phyloP scores from a whole-genome alignment of 2,329 filamentous ascomycete genomes.

The Trichocomaceae sp. region DNA sequence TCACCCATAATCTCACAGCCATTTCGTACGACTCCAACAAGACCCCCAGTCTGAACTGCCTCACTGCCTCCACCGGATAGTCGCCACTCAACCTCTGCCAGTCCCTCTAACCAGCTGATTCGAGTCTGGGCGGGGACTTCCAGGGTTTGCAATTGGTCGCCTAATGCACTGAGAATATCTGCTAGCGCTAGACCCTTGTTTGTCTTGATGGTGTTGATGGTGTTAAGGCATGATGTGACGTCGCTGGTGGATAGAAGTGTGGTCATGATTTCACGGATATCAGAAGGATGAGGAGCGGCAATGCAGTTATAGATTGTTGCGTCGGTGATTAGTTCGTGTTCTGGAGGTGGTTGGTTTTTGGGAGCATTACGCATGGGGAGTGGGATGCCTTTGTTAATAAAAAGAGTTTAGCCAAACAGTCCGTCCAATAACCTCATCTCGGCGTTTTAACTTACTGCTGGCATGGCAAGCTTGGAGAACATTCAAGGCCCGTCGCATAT shows the following conservation, averaged over 20 bases:
- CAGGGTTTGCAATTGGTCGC: slow-evolving; percentile 73
- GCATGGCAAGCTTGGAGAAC: slow-evolving; percentile 95
- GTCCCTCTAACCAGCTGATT: slow-evolving; percentile 82
- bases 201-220: slow-evolving; percentile 80
- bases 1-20: slow-evolving; percentile 69
- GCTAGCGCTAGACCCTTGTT: slow-evolving; percentile 82
- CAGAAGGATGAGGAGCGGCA: slow-evolving; percentile 83
- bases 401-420: slow-evolving; percentile 4
- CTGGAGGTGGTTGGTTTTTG: slow-evolving; percentile 51
- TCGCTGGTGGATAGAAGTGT: slow-evolving; percentile 79
- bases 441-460: slow-evolving; percentile 57
- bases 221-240: slow-evolving; percentile 80
- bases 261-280: slow-evolving; percentile 75
- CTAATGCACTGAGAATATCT: slow-evolving; percentile 81
- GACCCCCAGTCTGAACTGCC: slow-evolving; percentile 80
- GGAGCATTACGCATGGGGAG: slow-evolving; percentile 55
- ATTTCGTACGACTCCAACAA: slow-evolving; percentile 80
- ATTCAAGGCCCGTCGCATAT: slow-evolving; percentile 92
- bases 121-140: slow-evolving; percentile 82
- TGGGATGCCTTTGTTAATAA: slow-evolving; percentile 52
- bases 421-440: not conserved
- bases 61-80: slow-evolving; percentile 83
- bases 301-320: slow-evolving; percentile 96
- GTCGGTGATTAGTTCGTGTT: slow-evolving; percentile 81
- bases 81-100: slow-evolving; percentile 89